Conservation (phyloP, 148 eudicot species). For the Pharnaceum exiguum region DNA sequence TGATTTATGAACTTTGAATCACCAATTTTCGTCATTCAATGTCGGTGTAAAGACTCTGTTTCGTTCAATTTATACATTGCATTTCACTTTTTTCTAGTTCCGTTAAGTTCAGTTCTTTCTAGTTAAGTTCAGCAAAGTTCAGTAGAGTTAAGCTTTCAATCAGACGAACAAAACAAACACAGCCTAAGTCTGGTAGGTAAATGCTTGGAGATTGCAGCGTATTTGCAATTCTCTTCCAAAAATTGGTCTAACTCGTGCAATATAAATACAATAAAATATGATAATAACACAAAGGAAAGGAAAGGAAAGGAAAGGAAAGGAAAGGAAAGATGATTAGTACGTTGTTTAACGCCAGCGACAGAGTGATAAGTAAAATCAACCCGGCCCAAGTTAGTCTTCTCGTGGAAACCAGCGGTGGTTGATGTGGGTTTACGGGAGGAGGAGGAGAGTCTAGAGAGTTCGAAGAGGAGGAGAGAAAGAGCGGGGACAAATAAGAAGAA, state of each 20-base stretch:
- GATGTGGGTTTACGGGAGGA: conserved; percentile 16
- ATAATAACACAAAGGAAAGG: neutral
- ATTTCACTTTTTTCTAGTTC: too few relatives aligned
- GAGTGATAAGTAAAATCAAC: conserved; percentile 51
- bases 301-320: neutral
- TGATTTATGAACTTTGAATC: too few relatives aligned
- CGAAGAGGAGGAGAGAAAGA: conserved; percentile 45
- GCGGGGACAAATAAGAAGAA: conserved; percentile 48
- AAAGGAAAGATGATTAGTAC: conserved; percentile 32
- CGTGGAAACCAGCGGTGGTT: neutral
- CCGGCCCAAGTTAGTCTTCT: conserved; percentile 49
- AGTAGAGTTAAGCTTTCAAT: too few relatives aligned
- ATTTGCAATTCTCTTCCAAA: neutral
- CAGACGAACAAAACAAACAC: too few relatives aligned
- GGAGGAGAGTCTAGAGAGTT: conserved; percentile 50
- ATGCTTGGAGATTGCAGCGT: neutral
- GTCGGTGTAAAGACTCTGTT: too few relatives aligned
- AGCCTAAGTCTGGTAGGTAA: too few relatives aligned
- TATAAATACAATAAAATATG: neutral
- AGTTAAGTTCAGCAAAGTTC: too few relatives aligned
- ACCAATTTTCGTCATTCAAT: too few relatives aligned
- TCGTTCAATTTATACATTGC: too few relatives aligned
- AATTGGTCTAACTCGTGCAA: neutral
- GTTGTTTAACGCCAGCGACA: conserved; percentile 64
- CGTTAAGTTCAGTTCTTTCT: too few relatives aligned